Evolutionary conservation across 2,329 filamentous ascomycete species (phyloP).

Genomic region (Fusarium vanettenii): DNA sequence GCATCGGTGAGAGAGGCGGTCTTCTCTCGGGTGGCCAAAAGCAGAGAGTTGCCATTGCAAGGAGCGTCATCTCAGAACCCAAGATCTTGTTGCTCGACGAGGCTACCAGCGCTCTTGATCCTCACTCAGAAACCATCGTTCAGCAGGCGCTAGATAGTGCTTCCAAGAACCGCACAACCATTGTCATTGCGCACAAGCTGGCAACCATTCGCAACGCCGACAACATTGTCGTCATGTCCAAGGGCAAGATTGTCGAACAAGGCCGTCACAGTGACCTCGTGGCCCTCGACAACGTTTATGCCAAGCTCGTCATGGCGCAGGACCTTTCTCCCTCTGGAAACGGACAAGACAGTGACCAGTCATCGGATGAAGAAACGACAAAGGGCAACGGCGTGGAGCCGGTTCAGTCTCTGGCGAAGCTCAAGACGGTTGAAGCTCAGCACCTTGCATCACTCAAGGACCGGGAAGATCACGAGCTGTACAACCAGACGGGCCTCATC

Average conservation of each 20-base stretch:
- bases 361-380: neutral
- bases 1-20: constrained; percentile 70
- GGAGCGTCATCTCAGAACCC: constrained; percentile 55
- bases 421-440: neutral
- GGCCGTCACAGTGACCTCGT: constrained; percentile 66
- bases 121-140: constrained; percentile 59
- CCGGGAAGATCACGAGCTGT: constrained; percentile 33
- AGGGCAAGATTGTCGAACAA: constrained; percentile 68
- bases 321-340: constrained; percentile 38
- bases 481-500: constrained; percentile 8
- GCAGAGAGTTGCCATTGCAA: constrained; percentile 70
- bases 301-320: constrained; percentile 57
- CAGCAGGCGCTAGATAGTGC: constrained; percentile 65
- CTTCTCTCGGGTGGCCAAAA: constrained; percentile 74
- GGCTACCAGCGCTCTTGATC: constrained; percentile 67
- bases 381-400: neutral
- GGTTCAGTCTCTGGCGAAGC: neutral
- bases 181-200: constrained; percentile 71
- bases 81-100: constrained; percentile 73
- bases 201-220: constrained; percentile 69
- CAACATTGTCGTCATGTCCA: constrained; percentile 70
- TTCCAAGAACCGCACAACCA: constrained; percentile 67
- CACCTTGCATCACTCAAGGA: constrained; percentile 55
- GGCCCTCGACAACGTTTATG: constrained; percentile 58
- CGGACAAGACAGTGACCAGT: neutral